phyloP scores from a whole-genome alignment of 805 yeast species.

The Starmerella sirachaensis region DNA sequence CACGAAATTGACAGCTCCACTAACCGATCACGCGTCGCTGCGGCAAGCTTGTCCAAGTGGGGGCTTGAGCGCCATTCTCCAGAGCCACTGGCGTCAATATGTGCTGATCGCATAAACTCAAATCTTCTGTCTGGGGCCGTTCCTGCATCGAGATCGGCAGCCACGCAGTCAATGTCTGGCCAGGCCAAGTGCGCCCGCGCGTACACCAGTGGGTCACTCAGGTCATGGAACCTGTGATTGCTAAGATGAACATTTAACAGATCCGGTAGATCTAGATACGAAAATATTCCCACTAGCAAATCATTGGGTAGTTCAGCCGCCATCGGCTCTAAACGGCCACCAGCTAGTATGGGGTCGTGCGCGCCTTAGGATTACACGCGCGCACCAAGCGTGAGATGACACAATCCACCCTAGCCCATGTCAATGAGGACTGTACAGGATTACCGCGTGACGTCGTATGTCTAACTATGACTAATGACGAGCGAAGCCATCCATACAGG shows the following conservation, averaged over 20 bases:
- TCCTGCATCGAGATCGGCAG: background rate
- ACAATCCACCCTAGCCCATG: too few relatives aligned
- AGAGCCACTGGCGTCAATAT: conserved; percentile 7
- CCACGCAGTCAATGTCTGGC: conserved; percentile 9
- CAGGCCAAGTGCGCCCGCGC: conserved; percentile 6
- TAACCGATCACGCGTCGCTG: background rate
- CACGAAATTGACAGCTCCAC: conserved; percentile 4
- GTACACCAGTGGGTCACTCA: conserved; percentile 7
- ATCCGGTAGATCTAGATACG: conserved; percentile 1
- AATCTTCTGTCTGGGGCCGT: conserved; percentile 5
- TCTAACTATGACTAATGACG: too few relatives aligned
- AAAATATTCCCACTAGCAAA: conserved; percentile 3
- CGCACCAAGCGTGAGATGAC: too few relatives aligned
- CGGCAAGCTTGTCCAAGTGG: conserved; percentile 3
- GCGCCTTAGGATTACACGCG: too few relatives aligned
- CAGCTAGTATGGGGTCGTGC: too few relatives aligned
- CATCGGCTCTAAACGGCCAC: too few relatives aligned
- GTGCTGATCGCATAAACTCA: background rate
- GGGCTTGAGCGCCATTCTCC: conserved; percentile 21
- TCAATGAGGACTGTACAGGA: too few relatives aligned
- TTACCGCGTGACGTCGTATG: too few relatives aligned
- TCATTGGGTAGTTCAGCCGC: conserved; percentile 4
- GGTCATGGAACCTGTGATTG: conserved; percentile 6
- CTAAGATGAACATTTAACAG: conserved; percentile 9
- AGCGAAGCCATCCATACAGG: too few relatives aligned